phyloP scores from a whole-genome alignment of 371 early-diverging fungal species.

The Mucor plumbeus region DNA sequence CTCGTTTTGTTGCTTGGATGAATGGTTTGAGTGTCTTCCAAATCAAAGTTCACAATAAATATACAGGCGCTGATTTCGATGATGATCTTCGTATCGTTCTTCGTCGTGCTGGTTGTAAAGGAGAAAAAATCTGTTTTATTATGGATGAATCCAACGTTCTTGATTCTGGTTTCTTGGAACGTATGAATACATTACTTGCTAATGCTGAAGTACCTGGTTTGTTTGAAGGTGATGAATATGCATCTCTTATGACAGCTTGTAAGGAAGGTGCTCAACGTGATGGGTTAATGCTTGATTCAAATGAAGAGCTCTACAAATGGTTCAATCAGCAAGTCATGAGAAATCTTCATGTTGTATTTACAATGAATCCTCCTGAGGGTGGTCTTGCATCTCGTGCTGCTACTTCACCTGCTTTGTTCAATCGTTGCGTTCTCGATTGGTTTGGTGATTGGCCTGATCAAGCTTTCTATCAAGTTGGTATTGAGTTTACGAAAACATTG shows the following conservation, averaged over 20 bases:
- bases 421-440: constrained; percentile 99
- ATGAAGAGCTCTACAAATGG: constrained; percentile 97
- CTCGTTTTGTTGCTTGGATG: constrained; percentile 99
- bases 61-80: constrained; percentile 96
- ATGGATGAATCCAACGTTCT: constrained; percentile 98
- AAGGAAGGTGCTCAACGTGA: constrained; percentile 95
- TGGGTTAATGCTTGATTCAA: constrained; percentile 92
- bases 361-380: constrained; percentile 98
- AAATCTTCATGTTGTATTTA: constrained; percentile 98
- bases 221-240: constrained; percentile 98
- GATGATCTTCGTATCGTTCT: constrained; percentile 94
- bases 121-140: constrained; percentile 98
- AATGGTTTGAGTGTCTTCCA: constrained; percentile 96
- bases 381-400: constrained; percentile 94
- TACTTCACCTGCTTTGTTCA: constrained; percentile 98
- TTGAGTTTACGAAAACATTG: constrained; percentile 89
- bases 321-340: constrained; percentile 96
- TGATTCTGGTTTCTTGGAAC: constrained; percentile 96
- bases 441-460: constrained; percentile 99
- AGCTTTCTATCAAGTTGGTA: constrained; percentile 97
- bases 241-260: constrained; percentile 93
- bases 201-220: constrained; percentile 99
- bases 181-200: constrained; percentile 98
- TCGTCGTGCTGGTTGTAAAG: constrained; percentile 93
- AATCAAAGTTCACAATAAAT: constrained; percentile 96